These are phyloP conservation scores for Aspergillus sparsus DNA, from an alignment of 495 filamentous ascomycete genomes.

Conservation along the genomic window DNA sequence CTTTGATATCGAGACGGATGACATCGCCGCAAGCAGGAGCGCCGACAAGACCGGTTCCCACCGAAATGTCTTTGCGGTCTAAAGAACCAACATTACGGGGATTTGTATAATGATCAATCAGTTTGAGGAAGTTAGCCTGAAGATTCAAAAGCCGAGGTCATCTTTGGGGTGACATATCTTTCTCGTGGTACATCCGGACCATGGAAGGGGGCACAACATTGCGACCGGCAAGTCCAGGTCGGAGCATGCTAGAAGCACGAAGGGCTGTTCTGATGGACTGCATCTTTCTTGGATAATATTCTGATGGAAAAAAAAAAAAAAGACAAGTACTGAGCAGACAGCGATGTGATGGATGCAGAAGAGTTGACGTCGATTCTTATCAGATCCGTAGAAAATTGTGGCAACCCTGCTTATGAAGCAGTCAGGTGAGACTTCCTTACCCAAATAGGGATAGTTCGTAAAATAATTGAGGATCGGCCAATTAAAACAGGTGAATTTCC, in stretches of 20 bases:
- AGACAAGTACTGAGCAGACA: not conserved
- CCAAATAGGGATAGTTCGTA: constrained; percentile 2
- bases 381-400: constrained; percentile 18
- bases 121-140: constrained; percentile 17
- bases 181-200: constrained; percentile 22
- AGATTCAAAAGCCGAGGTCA: constrained; percentile 15
- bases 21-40: constrained; percentile 91
- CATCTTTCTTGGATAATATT: constrained; percentile 12
- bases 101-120: constrained; percentile 24
- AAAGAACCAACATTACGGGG: constrained; percentile 82
- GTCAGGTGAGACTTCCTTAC: constrained; percentile 10
- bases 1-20: constrained; percentile 98
- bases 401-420: constrained; percentile 19
- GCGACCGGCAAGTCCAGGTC: constrained; percentile 17
- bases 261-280: constrained; percentile 22
- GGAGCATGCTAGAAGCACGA: constrained; percentile 15
- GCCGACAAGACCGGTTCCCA: constrained; percentile 96
- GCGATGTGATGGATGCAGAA: constrained; percentile 15
- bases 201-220: constrained; percentile 18
- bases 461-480: not conserved
- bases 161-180: constrained; percentile 19
- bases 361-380: constrained; percentile 21
- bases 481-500: constrained; percentile 8
- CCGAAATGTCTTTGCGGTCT: constrained; percentile 78
- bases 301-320: constrained; percentile 1